Percentiles rank a stretch among this genome's conserved stretches.
Conservation (phyloP, 2,329 filamentous ascomycete genomes). For the Claviceps sp. region DNA sequence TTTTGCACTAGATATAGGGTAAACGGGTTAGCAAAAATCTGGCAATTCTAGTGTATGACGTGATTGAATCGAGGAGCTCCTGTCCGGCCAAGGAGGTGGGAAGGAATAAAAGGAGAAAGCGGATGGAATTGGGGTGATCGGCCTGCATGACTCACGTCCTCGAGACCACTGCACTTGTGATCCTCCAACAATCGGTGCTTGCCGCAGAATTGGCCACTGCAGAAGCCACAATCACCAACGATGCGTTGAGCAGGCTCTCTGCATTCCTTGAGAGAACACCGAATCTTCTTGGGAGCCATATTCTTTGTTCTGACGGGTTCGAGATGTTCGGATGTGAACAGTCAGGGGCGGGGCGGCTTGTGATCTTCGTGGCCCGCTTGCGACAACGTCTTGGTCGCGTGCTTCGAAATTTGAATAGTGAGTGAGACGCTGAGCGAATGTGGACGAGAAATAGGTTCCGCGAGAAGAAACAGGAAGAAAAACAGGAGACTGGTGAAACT, state of each 20-base stretch:
- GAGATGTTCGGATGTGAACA: no score
- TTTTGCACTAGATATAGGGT: slow-evolving; percentile 56
- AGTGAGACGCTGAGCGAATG: no score
- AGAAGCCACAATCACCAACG: slow-evolving; percentile 93
- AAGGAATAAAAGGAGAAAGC: not conserved
- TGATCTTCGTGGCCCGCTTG: not conserved
- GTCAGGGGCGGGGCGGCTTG: not conserved
- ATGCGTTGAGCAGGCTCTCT: slow-evolving; percentile 80
- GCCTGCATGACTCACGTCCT: slow-evolving; percentile 50
- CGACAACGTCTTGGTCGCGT: not conserved
- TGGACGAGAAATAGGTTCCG: no score
- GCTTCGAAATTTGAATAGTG: no score
- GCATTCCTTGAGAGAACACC: slow-evolving; percentile 84
- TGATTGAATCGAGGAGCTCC: no score
- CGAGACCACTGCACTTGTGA: slow-evolving; percentile 82
- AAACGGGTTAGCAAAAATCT: slow-evolving; percentile 5
- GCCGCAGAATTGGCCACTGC: slow-evolving; percentile 84
- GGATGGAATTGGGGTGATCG: not conserved
- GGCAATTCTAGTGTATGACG: no score
- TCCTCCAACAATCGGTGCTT: slow-evolving; percentile 90
- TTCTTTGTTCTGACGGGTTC: slow-evolving; percentile 7
- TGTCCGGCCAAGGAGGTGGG: no score
- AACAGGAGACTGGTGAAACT: no score
- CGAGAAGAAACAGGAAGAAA: no score
- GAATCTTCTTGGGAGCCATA: slow-evolving; percentile 64